Evolutionary conservation across 305 asterid species (phyloP), one percentile per base, ranked within the genome.

Genomic region (Salvia sclarea): DNA sequence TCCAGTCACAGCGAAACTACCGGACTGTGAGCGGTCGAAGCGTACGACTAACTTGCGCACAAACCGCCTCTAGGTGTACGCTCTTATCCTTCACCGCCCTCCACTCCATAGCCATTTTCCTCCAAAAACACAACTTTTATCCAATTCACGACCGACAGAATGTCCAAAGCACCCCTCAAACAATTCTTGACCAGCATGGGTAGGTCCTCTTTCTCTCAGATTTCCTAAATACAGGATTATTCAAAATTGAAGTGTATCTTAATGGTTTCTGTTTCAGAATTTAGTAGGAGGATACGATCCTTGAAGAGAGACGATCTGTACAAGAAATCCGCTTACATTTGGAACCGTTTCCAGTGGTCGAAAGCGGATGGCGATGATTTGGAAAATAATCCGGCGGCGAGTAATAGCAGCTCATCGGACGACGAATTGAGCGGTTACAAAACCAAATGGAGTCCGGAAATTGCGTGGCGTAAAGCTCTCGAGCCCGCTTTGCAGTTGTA

Each of bases 401-500:
- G 72, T 72, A 76, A 43, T 47, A 72, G 67, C 69, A 76, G 82
- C 58, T 79, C 88, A 7, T 78, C 73, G 52, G 85, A 81, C 37
- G 86, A 84, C 25, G 89, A 83, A 48, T 66, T 61, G 44, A 47
- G 72, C 67, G 64, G 59, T 61, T 44, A 60, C 60, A 78, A 30
- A 53, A 61, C 64, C 66, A 89, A 78, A 61, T 88, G 96, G 98
- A 91, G 82, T 82, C 86, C 87, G 3, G 97, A 91, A 67, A 82
- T 86, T 77, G 86, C 84, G 76, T 95, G 97, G 98, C 83, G 87
- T 35, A 95, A 82, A 81, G 92, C 95, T 58, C 82, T 95, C 55
- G 99, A 95, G 61, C 94, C 98, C 4, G 99, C 97, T 54, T 75
- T 89, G 71, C 97, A 91, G 69, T 77, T 95, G 50, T 91, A 84